Conservation (phyloP, 192 early-diverging fungal species). For the Jimgerdemannia flammicorona region DNA sequence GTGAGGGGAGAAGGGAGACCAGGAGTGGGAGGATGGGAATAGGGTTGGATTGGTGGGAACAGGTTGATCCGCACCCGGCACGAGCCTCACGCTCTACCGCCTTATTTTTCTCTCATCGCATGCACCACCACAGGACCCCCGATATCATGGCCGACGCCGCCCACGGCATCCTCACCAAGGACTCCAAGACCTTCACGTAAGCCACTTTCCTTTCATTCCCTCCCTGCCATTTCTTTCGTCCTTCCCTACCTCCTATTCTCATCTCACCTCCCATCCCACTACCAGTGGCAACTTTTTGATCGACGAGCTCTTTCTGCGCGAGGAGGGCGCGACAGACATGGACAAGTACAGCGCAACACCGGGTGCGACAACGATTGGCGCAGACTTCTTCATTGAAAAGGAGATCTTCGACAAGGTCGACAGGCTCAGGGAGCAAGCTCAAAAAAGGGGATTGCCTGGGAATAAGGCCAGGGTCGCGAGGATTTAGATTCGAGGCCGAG, state of each 20-base stretch:
- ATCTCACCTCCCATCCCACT: slow-evolving; percentile 1
- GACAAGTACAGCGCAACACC: slow-evolving; percentile 61
- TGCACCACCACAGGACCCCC: slow-evolving; percentile 25
- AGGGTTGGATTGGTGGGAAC: background rate
- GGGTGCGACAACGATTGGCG: slow-evolving; percentile 51
- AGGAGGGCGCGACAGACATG: slow-evolving; percentile 68
- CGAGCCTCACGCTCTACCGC: no score
- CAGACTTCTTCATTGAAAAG: slow-evolving; percentile 62
- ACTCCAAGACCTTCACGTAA: slow-evolving; percentile 43
- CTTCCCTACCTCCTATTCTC: background rate
- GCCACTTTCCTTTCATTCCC: background rate
- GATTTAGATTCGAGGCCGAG: no score
- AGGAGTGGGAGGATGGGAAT: background rate
- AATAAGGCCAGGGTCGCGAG: background rate
- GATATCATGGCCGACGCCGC: slow-evolving; percentile 79
- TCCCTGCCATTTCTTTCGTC: background rate
- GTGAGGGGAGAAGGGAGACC: background rate
- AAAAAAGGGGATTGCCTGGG: background rate
- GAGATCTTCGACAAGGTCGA: slow-evolving; percentile 37
- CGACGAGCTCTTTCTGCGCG: slow-evolving; percentile 76
- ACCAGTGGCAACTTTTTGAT: slow-evolving; percentile 67
- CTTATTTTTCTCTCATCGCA: background rate
- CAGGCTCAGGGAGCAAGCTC: slow-evolving; percentile 21
- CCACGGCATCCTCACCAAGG: slow-evolving; percentile 55
- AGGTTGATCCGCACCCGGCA: no score